These are phyloP conservation scores for Monosporascus sp. DNA, from an alignment of 2,329 filamentous ascomycete genomes.

Conservation along the genomic window DNA sequence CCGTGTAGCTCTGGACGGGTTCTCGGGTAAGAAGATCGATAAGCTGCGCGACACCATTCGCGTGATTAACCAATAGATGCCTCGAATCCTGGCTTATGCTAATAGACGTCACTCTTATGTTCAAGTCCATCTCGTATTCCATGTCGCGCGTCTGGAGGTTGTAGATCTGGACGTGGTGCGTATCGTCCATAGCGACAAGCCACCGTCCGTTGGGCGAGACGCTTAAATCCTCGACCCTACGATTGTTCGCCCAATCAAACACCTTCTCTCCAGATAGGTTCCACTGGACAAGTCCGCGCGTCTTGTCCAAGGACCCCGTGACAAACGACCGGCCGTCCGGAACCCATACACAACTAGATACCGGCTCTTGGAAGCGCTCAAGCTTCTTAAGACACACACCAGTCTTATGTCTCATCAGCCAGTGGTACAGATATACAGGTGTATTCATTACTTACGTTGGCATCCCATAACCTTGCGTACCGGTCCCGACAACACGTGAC, in stretches of 20 bases:
- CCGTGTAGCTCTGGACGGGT: constrained; percentile 68
- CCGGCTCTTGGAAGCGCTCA: constrained; percentile 71
- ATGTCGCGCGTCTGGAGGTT: constrained; percentile 71
- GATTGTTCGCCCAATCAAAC: constrained; percentile 62
- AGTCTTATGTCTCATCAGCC: constrained; percentile 39
- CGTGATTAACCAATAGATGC: constrained; percentile 76
- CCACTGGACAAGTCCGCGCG: constrained; percentile 65
- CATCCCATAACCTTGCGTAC: constrained; percentile 71
- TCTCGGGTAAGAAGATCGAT: constrained; percentile 71
- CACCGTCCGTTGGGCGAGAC: constrained; percentile 75
- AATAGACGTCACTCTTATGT: constrained; percentile 70
- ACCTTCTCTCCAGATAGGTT: constrained; percentile 56
- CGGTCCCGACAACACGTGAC: constrained; percentile 77
- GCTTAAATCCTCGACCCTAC: constrained; percentile 80
- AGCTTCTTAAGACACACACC: constrained; percentile 60
- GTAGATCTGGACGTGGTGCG: constrained; percentile 72
- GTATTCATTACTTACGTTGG: constrained; percentile 46
- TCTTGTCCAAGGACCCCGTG: constrained; percentile 68
- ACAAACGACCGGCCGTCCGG: constrained; percentile 73
- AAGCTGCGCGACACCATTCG: constrained; percentile 70
- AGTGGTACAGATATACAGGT: neutral
- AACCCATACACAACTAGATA: constrained; percentile 87
- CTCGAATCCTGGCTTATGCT: constrained; percentile 76
- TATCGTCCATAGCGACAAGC: constrained; percentile 71
- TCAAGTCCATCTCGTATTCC: constrained; percentile 67